Conservation (phyloP, 1,284 basidiomycete species). For the Tilletia caries region DNA sequence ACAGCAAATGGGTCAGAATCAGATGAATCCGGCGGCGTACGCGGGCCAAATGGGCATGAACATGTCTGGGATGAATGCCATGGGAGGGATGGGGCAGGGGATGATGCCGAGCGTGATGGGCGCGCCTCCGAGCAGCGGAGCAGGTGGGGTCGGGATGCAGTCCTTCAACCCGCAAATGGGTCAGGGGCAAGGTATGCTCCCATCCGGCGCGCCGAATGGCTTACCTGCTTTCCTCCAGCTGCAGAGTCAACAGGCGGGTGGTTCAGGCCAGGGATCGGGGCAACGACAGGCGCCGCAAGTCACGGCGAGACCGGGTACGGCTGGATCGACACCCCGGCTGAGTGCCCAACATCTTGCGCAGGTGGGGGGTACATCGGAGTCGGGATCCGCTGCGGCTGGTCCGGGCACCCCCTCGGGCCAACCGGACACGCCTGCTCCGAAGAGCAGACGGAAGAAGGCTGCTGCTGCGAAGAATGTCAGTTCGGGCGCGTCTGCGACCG, state of each 20-base stretch:
- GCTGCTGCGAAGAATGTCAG: not conserved
- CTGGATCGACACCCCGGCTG: conserved; percentile 3
- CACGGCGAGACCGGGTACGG: not conserved
- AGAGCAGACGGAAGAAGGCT: not conserved
- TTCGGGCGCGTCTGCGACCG: not conserved
- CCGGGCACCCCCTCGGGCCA: not conserved
- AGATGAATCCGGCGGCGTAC: not conserved
- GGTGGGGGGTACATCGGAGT: not conserved
- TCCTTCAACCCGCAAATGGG: not conserved
- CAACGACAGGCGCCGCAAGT: not conserved
- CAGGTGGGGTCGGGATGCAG: not conserved
- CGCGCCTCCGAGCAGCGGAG: not conserved
- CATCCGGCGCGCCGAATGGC: not conserved
- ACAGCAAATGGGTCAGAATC: not conserved
- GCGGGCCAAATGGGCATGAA: not conserved
- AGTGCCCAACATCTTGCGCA: not conserved
- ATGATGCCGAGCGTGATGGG: not conserved
- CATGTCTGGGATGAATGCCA: not conserved
- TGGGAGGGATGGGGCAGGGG: not conserved
- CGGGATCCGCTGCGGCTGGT: not conserved
- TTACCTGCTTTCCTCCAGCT: not conserved
- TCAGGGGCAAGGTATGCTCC: not conserved
- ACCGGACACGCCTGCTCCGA: not conserved
- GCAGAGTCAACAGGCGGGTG: not conserved
- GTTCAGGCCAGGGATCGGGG: not conserved